Evolutionary conservation across 2,329 filamentous ascomycete genomes (phyloP), one percentile per base, ranked within the genome.

Genomic region (Ramularia endophylla): DNA sequence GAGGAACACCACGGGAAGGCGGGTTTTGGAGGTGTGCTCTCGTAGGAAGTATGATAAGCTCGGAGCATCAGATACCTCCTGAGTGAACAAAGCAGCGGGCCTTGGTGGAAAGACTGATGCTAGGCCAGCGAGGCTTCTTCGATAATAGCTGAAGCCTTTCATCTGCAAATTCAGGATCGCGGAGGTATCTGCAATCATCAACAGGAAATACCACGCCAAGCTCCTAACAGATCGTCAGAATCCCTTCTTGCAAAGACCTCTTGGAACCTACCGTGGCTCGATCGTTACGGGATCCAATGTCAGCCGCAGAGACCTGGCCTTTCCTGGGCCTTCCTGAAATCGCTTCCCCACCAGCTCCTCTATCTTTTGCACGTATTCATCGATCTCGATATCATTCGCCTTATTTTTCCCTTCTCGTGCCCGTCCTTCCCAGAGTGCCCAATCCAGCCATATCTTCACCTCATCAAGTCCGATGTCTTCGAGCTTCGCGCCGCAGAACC

Each of bases 391-490:
- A 8, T 76, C 66, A 13, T 69, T 65, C 5, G 64, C 58, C 18
- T 39, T 58, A 8, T 64, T 67, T 8, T 81, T 78, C 44, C 82
- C 72, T 52, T 83, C 76, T 74, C 51, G 70, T 70, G 38, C 83
- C 62, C 57, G 84, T 78, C 32, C 83, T 75, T 62, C 58, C 50
- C 54, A 76, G 53, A 86, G 78, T 1, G 77, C 80, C 83, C 83
- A 87, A 7, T 75, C 66, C 16, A 83, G 60, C 51, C 84, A 85
- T 47, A 83, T 78, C 50, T 70, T 72, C 38, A 85, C 62, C 53
- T 86, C 84, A n/a, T 85, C 80, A n/a, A 74, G 67, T 32, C 72
- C 69, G 40, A 87, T 77, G 25, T 81, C 77, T 13, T 66, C 59
- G 1, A 67, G 43, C 8, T 72, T 65, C 2, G 80, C 77, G 22